These are phyloP conservation scores for Grigorovia transvaalensis DNA, from an alignment of 805 yeast genomes.

Conservation along the genomic window DNA sequence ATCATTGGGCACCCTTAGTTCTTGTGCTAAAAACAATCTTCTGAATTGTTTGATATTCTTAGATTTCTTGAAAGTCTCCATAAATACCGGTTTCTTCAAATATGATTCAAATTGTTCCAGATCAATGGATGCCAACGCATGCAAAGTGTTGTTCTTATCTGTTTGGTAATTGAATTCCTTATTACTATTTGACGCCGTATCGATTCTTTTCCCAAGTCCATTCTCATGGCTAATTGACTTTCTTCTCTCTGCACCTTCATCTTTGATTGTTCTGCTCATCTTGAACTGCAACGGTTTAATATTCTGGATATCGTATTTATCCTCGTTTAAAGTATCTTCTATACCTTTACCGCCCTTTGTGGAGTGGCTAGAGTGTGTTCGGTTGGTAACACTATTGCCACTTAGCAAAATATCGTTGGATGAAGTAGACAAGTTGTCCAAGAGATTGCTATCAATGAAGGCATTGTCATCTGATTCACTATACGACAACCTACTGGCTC, in stretches of 20 bases:
- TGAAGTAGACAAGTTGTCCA: not conserved
- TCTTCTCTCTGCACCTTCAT: not conserved
- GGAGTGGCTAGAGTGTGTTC: not conserved
- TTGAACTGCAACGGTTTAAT: conserved; percentile 20
- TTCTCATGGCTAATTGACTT: not conserved
- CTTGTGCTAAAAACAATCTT: conserved; percentile 58
- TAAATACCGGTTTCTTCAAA: conserved; percentile 44
- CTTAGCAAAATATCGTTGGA: not conserved
- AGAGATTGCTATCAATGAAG: not conserved
- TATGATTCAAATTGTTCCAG: conserved; percentile 34
- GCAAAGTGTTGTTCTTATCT: not conserved
- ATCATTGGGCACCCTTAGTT: conserved; percentile 25
- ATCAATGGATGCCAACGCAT: conserved; percentile 21
- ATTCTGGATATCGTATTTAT: conserved; percentile 11
- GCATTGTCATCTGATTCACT: not conserved
- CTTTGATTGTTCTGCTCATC: conserved; percentile 5
- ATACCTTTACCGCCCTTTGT: not conserved
- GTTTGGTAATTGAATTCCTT: not conserved
- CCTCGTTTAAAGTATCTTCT: not conserved
- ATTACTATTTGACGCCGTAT: not conserved
- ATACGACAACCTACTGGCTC: not conserved
- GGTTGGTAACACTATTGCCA: not conserved
- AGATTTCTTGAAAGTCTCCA: conserved; percentile 39
- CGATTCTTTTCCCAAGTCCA: not conserved
- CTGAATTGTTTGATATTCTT: conserved; percentile 38